phyloP scores from a whole-genome alignment of 305 asterid genomes.

The Fraxinus paxiana region DNA sequence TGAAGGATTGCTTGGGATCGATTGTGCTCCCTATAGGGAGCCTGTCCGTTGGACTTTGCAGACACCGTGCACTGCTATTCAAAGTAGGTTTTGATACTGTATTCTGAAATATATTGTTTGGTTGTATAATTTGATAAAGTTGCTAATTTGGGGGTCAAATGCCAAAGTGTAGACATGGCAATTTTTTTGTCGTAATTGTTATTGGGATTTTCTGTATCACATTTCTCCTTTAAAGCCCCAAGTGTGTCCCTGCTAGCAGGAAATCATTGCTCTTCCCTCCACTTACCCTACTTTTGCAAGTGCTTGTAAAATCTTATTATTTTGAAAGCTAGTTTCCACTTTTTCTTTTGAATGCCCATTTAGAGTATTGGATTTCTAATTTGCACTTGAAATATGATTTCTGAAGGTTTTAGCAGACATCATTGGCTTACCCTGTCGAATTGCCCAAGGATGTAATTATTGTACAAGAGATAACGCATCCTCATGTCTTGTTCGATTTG shows the following conservation, averaged over 20 bases:
- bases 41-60: slow-evolving; percentile 75
- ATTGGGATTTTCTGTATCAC: neutral
- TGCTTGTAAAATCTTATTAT: slow-evolving; percentile 4
- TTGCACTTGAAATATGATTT: slow-evolving; percentile 25
- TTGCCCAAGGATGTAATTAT: slow-evolving; percentile 89
- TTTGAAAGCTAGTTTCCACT: neutral
- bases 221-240: slow-evolving; percentile 3
- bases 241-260: neutral
- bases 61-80: slow-evolving; percentile 86
- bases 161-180: neutral
- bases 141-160: slow-evolving; percentile 7
- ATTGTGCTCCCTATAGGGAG: slow-evolving; percentile 83
- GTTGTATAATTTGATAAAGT: slow-evolving; percentile 12
- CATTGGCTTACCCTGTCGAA: slow-evolving; percentile 91
- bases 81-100: slow-evolving; percentile 51
- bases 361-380: slow-evolving; percentile 13
- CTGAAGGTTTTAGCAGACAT: slow-evolving; percentile 84
- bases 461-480: slow-evolving; percentile 83
- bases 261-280: slow-evolving; percentile 7
- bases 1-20: slow-evolving; percentile 84
- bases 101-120: neutral
- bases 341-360: slow-evolving; percentile 12
- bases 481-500: slow-evolving; percentile 92
- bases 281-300: neutral
- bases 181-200: neutral